A percentile compares a stretch with the other conserved stretches of the same genome.
Evolutionary conservation across 23 red algal genomes (phyloP).

Genomic region (Gracilaria domingensis): DNA sequence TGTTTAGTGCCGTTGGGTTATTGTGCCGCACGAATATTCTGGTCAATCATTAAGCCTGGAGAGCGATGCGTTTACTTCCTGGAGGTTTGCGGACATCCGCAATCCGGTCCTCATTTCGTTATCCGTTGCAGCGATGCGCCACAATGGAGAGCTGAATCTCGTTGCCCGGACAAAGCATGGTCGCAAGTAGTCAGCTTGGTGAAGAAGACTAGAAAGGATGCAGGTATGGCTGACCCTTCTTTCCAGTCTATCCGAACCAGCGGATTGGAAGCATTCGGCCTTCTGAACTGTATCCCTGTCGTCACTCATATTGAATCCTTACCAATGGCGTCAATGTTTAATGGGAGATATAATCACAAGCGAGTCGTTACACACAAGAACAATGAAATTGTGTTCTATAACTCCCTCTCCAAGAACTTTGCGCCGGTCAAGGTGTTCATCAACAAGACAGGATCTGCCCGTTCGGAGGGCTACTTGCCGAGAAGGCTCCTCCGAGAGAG

Average conservation of each 20-base stretch:
- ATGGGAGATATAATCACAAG: conserved; percentile 44
- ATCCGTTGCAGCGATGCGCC: conserved; percentile 54
- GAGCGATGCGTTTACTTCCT: conserved; percentile 60
- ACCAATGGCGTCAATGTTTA: conserved; percentile 59
- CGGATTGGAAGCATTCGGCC: conserved; percentile 57
- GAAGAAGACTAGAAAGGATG: conserved; percentile 1
- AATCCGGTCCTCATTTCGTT: conserved; percentile 54
- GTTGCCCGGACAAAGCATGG: conserved; percentile 46
- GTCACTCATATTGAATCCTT: conserved; percentile 54
- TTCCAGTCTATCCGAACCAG: conserved; percentile 9
- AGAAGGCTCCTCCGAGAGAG: background rate
- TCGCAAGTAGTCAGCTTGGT: conserved; percentile 10
- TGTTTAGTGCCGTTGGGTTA: conserved; percentile 63
- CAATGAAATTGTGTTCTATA: conserved; percentile 49
- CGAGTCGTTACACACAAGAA: conserved; percentile 34
- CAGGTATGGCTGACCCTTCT: conserved; percentile 20
- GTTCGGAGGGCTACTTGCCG: conserved; percentile 52
- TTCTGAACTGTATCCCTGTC: conserved; percentile 40
- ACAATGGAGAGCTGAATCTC: conserved; percentile 13
- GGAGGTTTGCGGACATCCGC: conserved; percentile 43
- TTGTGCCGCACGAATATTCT: conserved; percentile 49
- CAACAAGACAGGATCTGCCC: conserved; percentile 40
- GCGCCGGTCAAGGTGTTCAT: background rate
- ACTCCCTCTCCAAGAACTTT: conserved; percentile 51
- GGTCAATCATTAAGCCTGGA: conserved; percentile 53